A percentile compares a stretch with the other conserved stretches of the same genome.
phyloP scores from a whole-genome alignment of 2,329 filamentous ascomycete genomes.

The Domatiomyces globalis region DNA sequence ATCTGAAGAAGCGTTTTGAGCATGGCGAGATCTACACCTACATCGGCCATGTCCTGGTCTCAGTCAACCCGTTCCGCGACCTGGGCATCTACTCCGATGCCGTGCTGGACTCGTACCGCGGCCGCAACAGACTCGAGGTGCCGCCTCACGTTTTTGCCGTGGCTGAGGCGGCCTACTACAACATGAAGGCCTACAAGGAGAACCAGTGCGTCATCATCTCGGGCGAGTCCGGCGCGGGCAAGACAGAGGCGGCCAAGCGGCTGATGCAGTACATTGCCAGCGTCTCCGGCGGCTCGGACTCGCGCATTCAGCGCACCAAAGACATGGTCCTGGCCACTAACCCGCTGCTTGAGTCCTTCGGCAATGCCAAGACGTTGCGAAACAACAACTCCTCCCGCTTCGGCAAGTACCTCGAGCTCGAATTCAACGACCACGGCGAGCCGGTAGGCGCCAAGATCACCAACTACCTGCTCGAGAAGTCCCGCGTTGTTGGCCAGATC shows the following conservation, averaged over 20 bases:
- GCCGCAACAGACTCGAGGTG: conserved; percentile 88
- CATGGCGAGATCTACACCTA: conserved; percentile 98
- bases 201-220: conserved; percentile 99
- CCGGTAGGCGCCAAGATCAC: conserved; percentile 95
- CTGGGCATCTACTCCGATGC: conserved; percentile 94
- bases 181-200: conserved; percentile 99
- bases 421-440: conserved; percentile 85
- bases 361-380: conserved; percentile 91
- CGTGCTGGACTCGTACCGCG: conserved; percentile 84
- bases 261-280: conserved; percentile 99
- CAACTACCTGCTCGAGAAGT: conserved; percentile 93
- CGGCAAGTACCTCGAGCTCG: conserved; percentile 93
- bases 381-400: conserved; percentile 99
- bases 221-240: conserved; percentile 92
- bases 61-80: conserved; percentile 95
- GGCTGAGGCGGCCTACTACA: conserved; percentile 92
- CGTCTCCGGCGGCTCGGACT: conserved; percentile 72
- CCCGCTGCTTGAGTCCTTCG: conserved; percentile 89
- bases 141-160: conserved; percentile 95
- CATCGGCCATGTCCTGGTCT: conserved; percentile 97
- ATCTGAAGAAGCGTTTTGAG: conserved; percentile 94
- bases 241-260: conserved; percentile 95
- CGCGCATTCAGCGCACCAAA: conserved; percentile 90
- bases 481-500: conserved; percentile 88
- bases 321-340: conserved; percentile 99